These are phyloP conservation scores for Xylaria sp. DNA, from an alignment of 495 filamentous ascomycete genomes.

Conservation along the genomic window DNA sequence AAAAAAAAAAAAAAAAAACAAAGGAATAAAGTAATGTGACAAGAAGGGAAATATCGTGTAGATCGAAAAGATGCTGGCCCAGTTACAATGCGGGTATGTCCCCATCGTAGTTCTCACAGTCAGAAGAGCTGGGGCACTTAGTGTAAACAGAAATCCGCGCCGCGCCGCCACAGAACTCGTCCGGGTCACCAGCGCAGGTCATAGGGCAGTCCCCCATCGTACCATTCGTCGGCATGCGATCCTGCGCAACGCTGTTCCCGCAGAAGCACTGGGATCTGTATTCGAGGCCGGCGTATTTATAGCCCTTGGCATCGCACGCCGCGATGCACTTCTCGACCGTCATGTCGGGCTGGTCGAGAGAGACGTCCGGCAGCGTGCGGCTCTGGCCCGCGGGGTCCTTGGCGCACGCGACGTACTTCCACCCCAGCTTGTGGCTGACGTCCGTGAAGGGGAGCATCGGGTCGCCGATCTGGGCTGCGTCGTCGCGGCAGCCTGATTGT, in stretches of 20 bases:
- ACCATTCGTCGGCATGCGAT: slow-evolving; percentile 22
- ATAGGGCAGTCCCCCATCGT: slow-evolving; percentile 34
- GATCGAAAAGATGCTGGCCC: neutral
- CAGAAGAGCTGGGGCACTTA: slow-evolving; percentile 13
- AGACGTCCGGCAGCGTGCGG: slow-evolving; percentile 58
- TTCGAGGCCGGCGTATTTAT: slow-evolving; percentile 60
- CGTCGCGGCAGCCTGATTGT: slow-evolving; percentile 31
- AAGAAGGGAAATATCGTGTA: neutral
- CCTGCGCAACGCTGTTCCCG: slow-evolving; percentile 42
- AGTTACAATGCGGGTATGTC: neutral
- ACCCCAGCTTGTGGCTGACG: slow-evolving; percentile 44
- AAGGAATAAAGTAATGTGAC: neutral
- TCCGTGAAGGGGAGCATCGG: slow-evolving; percentile 39
- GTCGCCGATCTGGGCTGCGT: slow-evolving; percentile 35
- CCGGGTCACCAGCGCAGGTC: slow-evolving; percentile 39
- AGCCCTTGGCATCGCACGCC: slow-evolving; percentile 49
- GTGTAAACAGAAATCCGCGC: slow-evolving; percentile 32
- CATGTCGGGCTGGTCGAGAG: slow-evolving; percentile 47
- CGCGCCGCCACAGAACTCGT: slow-evolving; percentile 40
- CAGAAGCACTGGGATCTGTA: slow-evolving; percentile 66
- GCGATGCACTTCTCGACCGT: slow-evolving; percentile 59
- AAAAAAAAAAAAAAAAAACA: too few species aligned
- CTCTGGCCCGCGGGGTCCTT: slow-evolving; percentile 48
- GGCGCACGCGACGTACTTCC: slow-evolving; percentile 60
- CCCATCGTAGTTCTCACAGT: slow-evolving; percentile 21